Percentiles rank a stretch among this genome's conserved stretches.
phyloP scores from a whole-genome alignment of 495 filamentous ascomycete species.

The Penicillium dipodomyicola region DNA sequence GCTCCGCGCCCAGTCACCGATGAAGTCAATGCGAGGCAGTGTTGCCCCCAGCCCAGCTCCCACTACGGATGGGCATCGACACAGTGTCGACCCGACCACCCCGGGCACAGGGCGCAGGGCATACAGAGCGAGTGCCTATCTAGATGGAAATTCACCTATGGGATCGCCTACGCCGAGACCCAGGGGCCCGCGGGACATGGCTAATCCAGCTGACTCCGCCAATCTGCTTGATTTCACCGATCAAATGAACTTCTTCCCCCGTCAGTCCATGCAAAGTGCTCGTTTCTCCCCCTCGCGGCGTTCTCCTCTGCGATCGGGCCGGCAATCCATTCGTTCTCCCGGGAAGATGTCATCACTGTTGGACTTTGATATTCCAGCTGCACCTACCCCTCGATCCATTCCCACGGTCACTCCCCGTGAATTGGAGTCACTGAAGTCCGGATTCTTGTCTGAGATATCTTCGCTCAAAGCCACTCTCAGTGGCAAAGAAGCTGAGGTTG shows the following conservation, averaged over 20 bases:
- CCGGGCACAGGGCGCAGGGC: conserved; percentile 36
- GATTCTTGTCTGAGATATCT: conserved; percentile 84
- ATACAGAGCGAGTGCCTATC: conserved; percentile 31
- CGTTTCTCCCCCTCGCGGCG: conserved; percentile 46
- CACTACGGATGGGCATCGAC: conserved; percentile 17
- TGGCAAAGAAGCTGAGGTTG: conserved; percentile 87
- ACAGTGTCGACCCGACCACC: conserved; percentile 31
- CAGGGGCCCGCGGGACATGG: conserved; percentile 58
- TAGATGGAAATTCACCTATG: conserved; percentile 41
- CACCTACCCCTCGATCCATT: conserved; percentile 86
- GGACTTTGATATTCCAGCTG: conserved; percentile 89
- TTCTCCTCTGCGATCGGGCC: conserved; percentile 38
- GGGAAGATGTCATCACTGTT: conserved; percentile 55
- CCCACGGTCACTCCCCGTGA: conserved; percentile 90
- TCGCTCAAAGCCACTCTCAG: conserved; percentile 83
- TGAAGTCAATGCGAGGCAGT: conserved; percentile 40
- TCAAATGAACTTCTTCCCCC: conserved; percentile 60
- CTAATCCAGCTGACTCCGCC: conserved; percentile 33
- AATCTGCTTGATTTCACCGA: conserved; percentile 84
- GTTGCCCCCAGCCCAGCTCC: conserved; percentile 26
- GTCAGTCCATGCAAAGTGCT: conserved; percentile 36
- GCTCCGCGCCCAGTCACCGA: conserved; percentile 57
- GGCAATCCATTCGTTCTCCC: conserved; percentile 39
- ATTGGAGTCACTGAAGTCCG: conserved; percentile 85
- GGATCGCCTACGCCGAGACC: conserved; percentile 61